These are phyloP conservation scores for Paraleonurus japonicus DNA, from an alignment of 257 asterid species.

Conservation along the genomic window DNA sequence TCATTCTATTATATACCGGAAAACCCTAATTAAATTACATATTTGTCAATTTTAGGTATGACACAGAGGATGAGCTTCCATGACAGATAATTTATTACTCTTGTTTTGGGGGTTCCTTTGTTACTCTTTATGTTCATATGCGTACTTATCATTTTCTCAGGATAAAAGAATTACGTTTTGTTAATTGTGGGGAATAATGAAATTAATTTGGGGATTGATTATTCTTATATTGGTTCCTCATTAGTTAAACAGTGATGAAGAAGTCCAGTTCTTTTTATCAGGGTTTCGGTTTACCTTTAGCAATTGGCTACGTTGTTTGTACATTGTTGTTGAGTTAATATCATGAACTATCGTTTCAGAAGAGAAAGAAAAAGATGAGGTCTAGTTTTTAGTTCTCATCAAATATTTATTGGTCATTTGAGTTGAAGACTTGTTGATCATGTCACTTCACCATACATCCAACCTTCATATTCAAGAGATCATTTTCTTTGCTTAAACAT, in stretches of 20 bases:
- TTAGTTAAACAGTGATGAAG: background rate
- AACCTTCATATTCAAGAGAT: background rate
- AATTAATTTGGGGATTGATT: background rate
- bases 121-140: background rate
- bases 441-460: background rate
- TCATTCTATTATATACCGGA: background rate
- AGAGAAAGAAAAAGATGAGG: background rate
- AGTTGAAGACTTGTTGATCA: background rate
- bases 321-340: background rate
- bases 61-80: background rate
- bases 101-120: too few species aligned
- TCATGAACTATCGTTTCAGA: background rate
- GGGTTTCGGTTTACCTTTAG: background rate
- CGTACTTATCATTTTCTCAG: background rate
- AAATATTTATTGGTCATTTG: background rate
- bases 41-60: background rate
- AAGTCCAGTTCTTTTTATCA: background rate
- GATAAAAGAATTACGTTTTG: background rate
- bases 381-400: background rate
- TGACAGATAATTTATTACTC: background rate
- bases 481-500: background rate
- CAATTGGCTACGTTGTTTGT: background rate
- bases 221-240: background rate
- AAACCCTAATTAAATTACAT: background rate
- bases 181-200: slow-evolving; percentile 2